phyloP scores from a whole-genome alignment of 371 early-diverging fungal genomes.

The Entomophthora muscae region DNA sequence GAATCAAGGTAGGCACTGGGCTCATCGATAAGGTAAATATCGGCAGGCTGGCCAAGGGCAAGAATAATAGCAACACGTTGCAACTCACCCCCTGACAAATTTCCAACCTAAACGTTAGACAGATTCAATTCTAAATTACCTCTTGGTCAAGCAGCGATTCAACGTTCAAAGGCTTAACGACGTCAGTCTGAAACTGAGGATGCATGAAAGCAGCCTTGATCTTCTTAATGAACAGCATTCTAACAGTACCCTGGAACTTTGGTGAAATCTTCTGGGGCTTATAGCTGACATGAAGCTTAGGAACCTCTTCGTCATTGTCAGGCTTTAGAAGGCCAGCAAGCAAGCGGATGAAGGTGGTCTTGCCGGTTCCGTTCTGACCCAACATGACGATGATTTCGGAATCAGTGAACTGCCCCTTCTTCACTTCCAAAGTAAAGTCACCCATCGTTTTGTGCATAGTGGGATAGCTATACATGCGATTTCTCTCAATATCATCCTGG shows the following conservation, averaged over 20 bases:
- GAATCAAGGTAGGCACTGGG: slow-evolving; percentile 99
- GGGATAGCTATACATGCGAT: slow-evolving; percentile 71
- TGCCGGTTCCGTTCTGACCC: slow-evolving; percentile 99
- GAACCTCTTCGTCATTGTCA: slow-evolving; percentile 65
- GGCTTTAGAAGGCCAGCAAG: slow-evolving; percentile 80
- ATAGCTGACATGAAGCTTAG: slow-evolving; percentile 81
- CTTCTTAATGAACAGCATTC: slow-evolving; percentile 87
- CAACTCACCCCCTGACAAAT: slow-evolving; percentile 98
- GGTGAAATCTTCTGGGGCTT: slow-evolving; percentile 99
- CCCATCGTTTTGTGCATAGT: slow-evolving; percentile 68
- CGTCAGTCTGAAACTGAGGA: slow-evolving; percentile 95
- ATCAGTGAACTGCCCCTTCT: slow-evolving; percentile 83
- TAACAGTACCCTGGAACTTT: slow-evolving; percentile 90
- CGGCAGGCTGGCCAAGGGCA: slow-evolving; percentile 90
- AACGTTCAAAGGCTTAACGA: slow-evolving; percentile 91
- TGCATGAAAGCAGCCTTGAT: slow-evolving; percentile 86
- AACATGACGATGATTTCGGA: slow-evolving; percentile 99
- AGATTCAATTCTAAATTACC: slow-evolving; percentile 19
- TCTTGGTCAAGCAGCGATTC: slow-evolving; percentile 90
- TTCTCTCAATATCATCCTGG: slow-evolving; percentile 27
- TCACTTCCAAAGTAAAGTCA: slow-evolving; percentile 70
- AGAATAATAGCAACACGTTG: slow-evolving; percentile 98
- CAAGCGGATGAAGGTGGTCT: slow-evolving; percentile 96
- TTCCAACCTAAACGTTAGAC: slow-evolving; percentile 14
- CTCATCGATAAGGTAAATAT: slow-evolving; percentile 98